phyloP scores from a whole-genome alignment of 306 rosid genomes.

The Boehmeria nivea region DNA sequence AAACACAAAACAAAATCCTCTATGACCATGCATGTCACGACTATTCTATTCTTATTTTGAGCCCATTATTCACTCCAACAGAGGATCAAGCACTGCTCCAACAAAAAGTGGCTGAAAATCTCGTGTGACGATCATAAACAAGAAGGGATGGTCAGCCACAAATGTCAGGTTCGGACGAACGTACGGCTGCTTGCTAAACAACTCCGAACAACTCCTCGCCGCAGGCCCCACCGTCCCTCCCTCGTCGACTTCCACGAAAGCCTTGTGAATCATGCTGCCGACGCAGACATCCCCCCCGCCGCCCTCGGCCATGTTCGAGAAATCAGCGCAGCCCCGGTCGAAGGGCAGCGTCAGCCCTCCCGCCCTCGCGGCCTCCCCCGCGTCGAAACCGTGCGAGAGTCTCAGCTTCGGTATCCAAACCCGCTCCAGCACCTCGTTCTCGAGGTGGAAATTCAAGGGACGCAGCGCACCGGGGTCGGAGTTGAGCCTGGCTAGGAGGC shows the following conservation, averaged over 20 bases:
- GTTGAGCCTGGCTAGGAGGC: background rate
- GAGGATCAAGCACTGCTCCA: conserved; percentile 19
- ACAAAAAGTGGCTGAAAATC: conserved; percentile 4
- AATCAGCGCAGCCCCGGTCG: background rate
- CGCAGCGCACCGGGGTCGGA: background rate
- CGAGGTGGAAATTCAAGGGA: background rate
- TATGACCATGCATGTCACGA: too few relatives aligned
- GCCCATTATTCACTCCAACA: too few relatives aligned
- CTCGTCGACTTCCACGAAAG: conserved; percentile 24
- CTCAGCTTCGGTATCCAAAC: conserved; percentile 20
- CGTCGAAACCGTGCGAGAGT: conserved; percentile 6
- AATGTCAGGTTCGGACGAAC: background rate
- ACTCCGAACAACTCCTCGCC: background rate
- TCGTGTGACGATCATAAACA: conserved; percentile 29
- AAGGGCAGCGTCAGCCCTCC: conserved; percentile 24
- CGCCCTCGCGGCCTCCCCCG: background rate
- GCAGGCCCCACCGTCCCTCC: conserved; percentile 17
- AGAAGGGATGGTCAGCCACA: conserved; percentile 32
- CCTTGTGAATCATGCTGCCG: conserved; percentile 5
- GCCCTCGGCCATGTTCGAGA: conserved; percentile 3
- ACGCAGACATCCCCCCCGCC: background rate
- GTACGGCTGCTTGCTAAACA: too few relatives aligned
- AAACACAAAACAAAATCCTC: too few relatives aligned
- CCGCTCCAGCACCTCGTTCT: background rate
- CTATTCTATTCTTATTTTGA: too few relatives aligned